Percentiles rank a stretch among this genome's conserved stretches.
Evolutionary conservation across 2,329 filamentous ascomycete genomes (phyloP).

Genomic region (Harringtonia aguacate): DNA sequence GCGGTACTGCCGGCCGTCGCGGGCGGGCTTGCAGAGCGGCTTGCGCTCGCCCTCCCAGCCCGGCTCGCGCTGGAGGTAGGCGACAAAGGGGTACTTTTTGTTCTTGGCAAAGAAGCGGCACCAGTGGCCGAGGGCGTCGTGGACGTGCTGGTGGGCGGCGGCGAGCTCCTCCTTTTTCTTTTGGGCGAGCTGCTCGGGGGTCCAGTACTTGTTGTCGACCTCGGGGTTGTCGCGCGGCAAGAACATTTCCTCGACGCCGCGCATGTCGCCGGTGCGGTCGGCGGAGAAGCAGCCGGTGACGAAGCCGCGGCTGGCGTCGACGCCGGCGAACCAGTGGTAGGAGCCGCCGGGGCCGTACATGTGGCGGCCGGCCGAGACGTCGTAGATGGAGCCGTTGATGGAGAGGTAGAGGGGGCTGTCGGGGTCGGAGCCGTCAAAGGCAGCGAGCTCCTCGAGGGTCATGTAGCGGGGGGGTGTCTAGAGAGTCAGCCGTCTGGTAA

Average conservation of each 20-base stretch:
- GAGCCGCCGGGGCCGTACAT: slow-evolving; percentile 76
- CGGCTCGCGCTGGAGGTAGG: slow-evolving; percentile 54
- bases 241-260: slow-evolving; percentile 81
- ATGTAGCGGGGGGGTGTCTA: slow-evolving; percentile 52
- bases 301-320: slow-evolving; percentile 78
- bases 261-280: slow-evolving; percentile 74
- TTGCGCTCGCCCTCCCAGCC: slow-evolving; percentile 51
- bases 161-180: slow-evolving; percentile 52
- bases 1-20: slow-evolving; percentile 43
- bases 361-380: slow-evolving; percentile 58
- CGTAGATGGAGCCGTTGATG: slow-evolving; percentile 79
- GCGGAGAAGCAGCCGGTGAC: slow-evolving; percentile 87
- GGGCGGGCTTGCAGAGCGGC: slow-evolving; percentile 60
- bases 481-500: too few species aligned
- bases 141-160: slow-evolving; percentile 53
- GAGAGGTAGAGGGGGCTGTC: slow-evolving; percentile 77
- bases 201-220: slow-evolving; percentile 51
- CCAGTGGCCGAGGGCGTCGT: slow-evolving; percentile 68
- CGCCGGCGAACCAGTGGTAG: slow-evolving; percentile 79
- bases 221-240: slow-evolving; percentile 51
- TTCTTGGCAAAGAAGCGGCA: slow-evolving; percentile 69
- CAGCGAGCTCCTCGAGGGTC: slow-evolving; percentile 61
- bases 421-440: slow-evolving; percentile 69
- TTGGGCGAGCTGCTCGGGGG: slow-evolving; percentile 38
- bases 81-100: slow-evolving; percentile 73